phyloP scores from a whole-genome alignment of 2,329 filamentous ascomycete species.

The Nigrograna mackinnonii region DNA sequence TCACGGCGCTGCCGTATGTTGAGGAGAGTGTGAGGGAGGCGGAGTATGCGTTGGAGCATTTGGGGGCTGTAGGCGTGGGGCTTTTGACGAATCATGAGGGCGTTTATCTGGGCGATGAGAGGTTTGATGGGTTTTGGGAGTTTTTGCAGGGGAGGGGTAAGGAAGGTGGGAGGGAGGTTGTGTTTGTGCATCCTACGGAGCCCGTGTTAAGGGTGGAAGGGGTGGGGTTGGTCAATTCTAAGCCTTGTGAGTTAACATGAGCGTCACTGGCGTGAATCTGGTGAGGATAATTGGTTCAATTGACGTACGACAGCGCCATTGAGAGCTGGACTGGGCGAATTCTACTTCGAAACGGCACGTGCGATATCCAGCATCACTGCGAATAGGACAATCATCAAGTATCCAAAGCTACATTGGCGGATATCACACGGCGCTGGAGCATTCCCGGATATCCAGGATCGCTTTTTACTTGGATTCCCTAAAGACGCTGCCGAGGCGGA shows the following conservation, averaged over 20 bases:
- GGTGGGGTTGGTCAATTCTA: slow-evolving; percentile 25
- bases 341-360: slow-evolving; percentile 42
- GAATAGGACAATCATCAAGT: slow-evolving; percentile 26
- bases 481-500: slow-evolving; percentile 23
- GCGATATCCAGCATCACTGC: slow-evolving; percentile 39
- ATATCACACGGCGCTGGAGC: slow-evolving; percentile 40
- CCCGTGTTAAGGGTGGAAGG: slow-evolving; percentile 32
- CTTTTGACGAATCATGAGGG: slow-evolving; percentile 40
- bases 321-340: slow-evolving; percentile 37
- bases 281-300: too few species aligned
- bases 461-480: slow-evolving; percentile 37
- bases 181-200: slow-evolving; percentile 41
- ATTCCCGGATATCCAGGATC: slow-evolving; percentile 38
- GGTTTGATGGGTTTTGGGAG: slow-evolving; percentile 29
- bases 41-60: slow-evolving; percentile 28
- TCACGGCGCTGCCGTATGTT: slow-evolving; percentile 33
- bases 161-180: slow-evolving; percentile 23
- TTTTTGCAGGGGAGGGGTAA: slow-evolving; percentile 22
- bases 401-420: slow-evolving; percentile 35
- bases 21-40: slow-evolving; percentile 31
- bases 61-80: slow-evolving; percentile 33
- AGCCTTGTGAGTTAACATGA: slow-evolving; percentile 37
- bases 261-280: too few species aligned
- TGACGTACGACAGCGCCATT: slow-evolving; percentile 26
- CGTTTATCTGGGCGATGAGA: slow-evolving; percentile 31